Conservation (phyloP, 768 basidiomycete genomes). For the Suillus bovinus region DNA sequence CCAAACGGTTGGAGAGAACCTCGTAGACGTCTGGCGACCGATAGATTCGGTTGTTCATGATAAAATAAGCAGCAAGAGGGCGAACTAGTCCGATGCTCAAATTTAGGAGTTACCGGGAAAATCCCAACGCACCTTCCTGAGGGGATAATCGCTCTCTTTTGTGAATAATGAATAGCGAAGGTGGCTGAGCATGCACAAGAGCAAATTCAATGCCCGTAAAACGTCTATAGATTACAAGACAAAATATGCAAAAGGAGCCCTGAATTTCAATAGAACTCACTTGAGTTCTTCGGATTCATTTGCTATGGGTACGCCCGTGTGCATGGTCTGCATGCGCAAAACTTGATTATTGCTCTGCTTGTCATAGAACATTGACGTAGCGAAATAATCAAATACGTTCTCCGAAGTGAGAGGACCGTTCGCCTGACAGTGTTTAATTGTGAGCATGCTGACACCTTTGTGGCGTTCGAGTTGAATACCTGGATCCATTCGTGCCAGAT, state of each 20-base stretch:
- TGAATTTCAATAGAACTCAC: conserved; percentile 42
- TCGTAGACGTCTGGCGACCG: conserved; percentile 85
- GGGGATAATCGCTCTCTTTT: conserved; percentile 84
- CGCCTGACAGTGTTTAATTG: conserved; percentile 44
- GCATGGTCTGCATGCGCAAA: conserved; percentile 91
- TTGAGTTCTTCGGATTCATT: conserved; percentile 88
- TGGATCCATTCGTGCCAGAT: conserved; percentile 93
- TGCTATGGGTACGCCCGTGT: conserved; percentile 70
- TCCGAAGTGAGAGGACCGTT: conserved; percentile 75
- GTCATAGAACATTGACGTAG: conserved; percentile 91
- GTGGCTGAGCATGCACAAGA: conserved; percentile 77
- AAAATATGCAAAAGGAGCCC: conserved; percentile 8
- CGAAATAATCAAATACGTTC: conserved; percentile 89
- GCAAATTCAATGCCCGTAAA: conserved; percentile 89
- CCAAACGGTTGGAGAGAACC: conserved; percentile 81
- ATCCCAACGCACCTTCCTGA: conserved; percentile 63
- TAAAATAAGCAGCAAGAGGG: conserved; percentile 82
- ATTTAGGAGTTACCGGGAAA: conserved; percentile 1
- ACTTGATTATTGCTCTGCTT: conserved; percentile 93
- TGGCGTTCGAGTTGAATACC: conserved; percentile 34
- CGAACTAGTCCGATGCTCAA: conserved; percentile 48
- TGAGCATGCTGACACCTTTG: conserved; percentile 4
- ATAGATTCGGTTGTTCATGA: conserved; percentile 88
- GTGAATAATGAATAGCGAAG: conserved; percentile 85
- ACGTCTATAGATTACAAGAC: conserved; percentile 47